phyloP scores from a whole-genome alignment of 1,139 yeast species.

The Candida tropicalis region DNA sequence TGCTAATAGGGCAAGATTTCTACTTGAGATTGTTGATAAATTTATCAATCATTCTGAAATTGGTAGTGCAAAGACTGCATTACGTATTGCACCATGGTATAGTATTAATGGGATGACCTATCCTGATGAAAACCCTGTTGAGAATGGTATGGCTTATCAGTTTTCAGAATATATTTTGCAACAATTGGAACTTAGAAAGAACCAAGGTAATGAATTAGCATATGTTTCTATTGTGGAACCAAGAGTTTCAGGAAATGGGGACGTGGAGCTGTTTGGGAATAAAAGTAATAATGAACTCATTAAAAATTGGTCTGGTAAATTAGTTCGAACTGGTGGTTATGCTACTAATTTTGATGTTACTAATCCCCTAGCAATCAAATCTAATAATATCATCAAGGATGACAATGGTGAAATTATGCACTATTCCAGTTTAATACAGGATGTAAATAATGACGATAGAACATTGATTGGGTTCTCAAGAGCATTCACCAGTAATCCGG shows the following conservation, averaged over 20 bases:
- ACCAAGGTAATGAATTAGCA: conserved; percentile 20
- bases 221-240: conserved; percentile 28
- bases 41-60: conserved; percentile 40
- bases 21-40: conserved; percentile 56
- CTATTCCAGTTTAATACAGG: conserved; percentile 16
- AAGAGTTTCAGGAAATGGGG: conserved; percentile 21
- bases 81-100: conserved; percentile 34
- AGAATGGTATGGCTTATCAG: conserved; percentile 19
- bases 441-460: conserved; percentile 26
- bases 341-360: conserved; percentile 20
- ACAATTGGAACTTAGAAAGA: conserved; percentile 21
- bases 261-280: conserved; percentile 21
- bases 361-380: conserved; percentile 18
- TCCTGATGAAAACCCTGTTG: conserved; percentile 21
- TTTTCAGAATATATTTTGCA: conserved; percentile 20
- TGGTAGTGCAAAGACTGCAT: conserved; percentile 25
- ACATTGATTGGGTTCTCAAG: conserved; percentile 50
- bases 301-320: conserved; percentile 17
- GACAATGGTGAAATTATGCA: conserved; percentile 16
- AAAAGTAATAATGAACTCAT: conserved; percentile 20
- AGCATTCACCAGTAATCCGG: conserved; percentile 52
- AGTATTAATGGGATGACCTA: conserved; percentile 40
- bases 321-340: conserved; percentile 21
- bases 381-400: conserved; percentile 17
- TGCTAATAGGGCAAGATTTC: conserved; percentile 64